A percentile compares a stretch with the other conserved stretches of the same genome.
Evolutionary conservation across 768 basidiomycete species (phyloP).

Genomic region (Phylloporus sp.): DNA sequence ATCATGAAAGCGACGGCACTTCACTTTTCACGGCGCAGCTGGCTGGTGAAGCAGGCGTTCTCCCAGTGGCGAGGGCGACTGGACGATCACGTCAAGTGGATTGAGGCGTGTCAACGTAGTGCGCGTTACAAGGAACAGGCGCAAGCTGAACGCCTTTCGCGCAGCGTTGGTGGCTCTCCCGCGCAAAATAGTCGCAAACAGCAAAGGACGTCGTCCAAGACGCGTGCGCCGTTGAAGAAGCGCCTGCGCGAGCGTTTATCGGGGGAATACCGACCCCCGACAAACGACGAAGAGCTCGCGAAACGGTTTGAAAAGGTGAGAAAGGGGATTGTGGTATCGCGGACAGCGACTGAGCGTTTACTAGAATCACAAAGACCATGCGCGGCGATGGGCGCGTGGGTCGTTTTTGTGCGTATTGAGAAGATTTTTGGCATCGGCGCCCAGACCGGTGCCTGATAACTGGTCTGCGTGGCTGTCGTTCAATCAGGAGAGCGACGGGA

Average conservation of each 20-base stretch:
- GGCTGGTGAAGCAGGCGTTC: conserved; percentile 40
- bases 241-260: conserved; percentile 35
- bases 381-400: conserved; percentile 67
- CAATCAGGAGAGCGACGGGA: conserved; percentile 67
- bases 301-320: conserved; percentile 63
- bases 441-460: conserved; percentile 29
- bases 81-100: conserved; percentile 47
- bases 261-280: conserved; percentile 45
- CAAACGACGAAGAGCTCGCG: conserved; percentile 62
- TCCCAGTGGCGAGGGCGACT: conserved; percentile 43
- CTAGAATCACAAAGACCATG: conserved; percentile 70
- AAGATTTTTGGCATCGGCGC: conserved; percentile 37
- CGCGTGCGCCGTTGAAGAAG: conserved; percentile 18
- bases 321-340: background rate
- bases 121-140: conserved; percentile 57
- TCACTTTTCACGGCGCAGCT: conserved; percentile 38
- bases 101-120: conserved; percentile 56
- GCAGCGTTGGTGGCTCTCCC: conserved; percentile 13
- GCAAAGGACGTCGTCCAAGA: conserved; percentile 21
- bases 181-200: conserved; percentile 20
- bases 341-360: conserved; percentile 1
- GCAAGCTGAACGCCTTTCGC: conserved; percentile 30
- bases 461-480: conserved; percentile 74
- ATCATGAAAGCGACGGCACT: conserved; percentile 38
- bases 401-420: conserved; percentile 48